phyloP scores from a whole-genome alignment of 371 early-diverging fungal genomes.

The Rhizomucor pusillus region DNA sequence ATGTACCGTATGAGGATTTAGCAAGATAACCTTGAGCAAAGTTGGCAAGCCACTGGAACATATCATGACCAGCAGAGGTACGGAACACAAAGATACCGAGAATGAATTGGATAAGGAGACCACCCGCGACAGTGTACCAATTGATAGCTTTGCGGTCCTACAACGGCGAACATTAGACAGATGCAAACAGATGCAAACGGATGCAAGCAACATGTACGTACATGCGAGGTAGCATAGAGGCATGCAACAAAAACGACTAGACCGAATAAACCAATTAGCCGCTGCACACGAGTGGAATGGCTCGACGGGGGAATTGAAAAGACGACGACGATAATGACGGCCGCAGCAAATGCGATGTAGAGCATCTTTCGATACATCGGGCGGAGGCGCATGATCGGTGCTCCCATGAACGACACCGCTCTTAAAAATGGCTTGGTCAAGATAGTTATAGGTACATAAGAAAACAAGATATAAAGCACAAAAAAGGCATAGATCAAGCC shows the following conservation, averaged over 20 bases:
- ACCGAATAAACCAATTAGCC: constrained; percentile 78
- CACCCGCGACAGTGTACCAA: constrained; percentile 77
- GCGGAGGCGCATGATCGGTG: constrained; percentile 25
- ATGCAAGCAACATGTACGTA: constrained; percentile 17
- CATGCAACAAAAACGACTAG: constrained; percentile 59
- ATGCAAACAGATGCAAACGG: too few relatives aligned
- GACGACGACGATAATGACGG: constrained; percentile 57
- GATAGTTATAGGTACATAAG: constrained; percentile 27
- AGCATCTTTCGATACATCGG: constrained; percentile 8
- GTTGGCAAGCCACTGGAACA: constrained; percentile 74
- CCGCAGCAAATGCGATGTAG: constrained; percentile 39
- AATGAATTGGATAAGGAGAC: constrained; percentile 74
- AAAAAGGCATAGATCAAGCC: constrained; percentile 35
- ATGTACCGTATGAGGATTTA: constrained; percentile 64
- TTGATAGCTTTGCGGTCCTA: constrained; percentile 59
- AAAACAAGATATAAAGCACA: constrained; percentile 23
- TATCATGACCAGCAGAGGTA: constrained; percentile 69
- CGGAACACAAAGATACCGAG: constrained; percentile 82
- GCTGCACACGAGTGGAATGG: constrained; percentile 61
- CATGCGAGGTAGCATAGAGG: constrained; percentile 57
- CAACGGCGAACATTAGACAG: too few relatives aligned
- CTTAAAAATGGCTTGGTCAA: constrained; percentile 20
- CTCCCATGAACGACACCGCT: constrained; percentile 9
- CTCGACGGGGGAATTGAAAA: constrained; percentile 53
- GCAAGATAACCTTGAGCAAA: constrained; percentile 66